phyloP scores from a whole-genome alignment of 805 yeast genomes.

The Helenozyma baotianmanensis region DNA sequence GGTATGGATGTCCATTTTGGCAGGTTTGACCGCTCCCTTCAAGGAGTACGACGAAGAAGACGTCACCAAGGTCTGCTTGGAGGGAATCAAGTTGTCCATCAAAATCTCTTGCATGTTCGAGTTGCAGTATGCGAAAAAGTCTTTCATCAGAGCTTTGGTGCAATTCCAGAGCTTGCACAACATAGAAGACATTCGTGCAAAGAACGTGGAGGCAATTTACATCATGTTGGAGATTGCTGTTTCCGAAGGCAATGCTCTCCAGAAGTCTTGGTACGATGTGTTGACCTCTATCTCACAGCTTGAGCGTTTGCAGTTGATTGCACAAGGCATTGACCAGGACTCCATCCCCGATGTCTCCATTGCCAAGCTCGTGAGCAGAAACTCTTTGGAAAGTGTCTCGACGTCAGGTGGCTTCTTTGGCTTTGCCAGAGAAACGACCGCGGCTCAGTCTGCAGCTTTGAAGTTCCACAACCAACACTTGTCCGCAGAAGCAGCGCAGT shows the following conservation, averaged over 20 bases:
- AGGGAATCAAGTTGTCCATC: constrained; percentile 80
- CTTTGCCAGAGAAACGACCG: constrained; percentile 47
- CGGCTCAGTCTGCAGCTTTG: constrained; percentile 63
- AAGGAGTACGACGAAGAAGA: constrained; percentile 79
- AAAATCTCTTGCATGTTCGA: constrained; percentile 82
- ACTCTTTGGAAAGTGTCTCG: constrained; percentile 45
- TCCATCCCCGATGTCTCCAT: constrained; percentile 79
- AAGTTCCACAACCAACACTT: constrained; percentile 71
- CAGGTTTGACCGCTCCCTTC: constrained; percentile 91
- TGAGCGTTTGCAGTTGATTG: constrained; percentile 82
- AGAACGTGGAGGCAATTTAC: constrained; percentile 77
- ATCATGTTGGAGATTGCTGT: constrained; percentile 73
- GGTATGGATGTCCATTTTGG: constrained; percentile 94
- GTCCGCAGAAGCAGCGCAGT: constrained; percentile 51
- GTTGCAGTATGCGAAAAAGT: constrained; percentile 76
- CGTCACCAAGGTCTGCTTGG: constrained; percentile 64
- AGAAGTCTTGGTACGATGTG: constrained; percentile 77
- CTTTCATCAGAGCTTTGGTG: constrained; percentile 85
- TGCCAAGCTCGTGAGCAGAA: constrained; percentile 59
- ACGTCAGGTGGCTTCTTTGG: constrained; percentile 52
- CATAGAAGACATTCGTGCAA: constrained; percentile 67
- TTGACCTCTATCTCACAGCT: constrained; percentile 82
- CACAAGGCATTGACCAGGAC: constrained; percentile 81
- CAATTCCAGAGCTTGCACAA: constrained; percentile 82
- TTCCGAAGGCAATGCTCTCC: constrained; percentile 69